Percentiles rank a stretch among this genome's conserved stretches.
These are phyloP conservation scores for Cladosporium sp. DNA, from an alignment of 2,329 filamentous ascomycete species.

Conservation along the genomic window DNA sequence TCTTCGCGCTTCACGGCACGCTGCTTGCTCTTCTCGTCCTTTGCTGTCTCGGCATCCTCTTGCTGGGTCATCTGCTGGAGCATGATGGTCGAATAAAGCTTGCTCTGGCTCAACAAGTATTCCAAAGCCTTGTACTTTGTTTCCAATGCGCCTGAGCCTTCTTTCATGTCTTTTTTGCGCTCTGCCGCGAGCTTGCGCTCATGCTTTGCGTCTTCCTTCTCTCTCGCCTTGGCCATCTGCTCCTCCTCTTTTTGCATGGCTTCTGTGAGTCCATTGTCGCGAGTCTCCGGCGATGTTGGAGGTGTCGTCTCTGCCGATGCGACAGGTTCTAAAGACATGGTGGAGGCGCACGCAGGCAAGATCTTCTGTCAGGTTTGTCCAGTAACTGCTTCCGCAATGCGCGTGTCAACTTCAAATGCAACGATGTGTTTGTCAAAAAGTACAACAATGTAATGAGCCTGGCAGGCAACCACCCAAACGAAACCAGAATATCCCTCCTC, in stretches of 20 bases:
- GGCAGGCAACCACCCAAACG: background rate
- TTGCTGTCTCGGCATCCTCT: slow-evolving; percentile 50
- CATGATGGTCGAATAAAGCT: slow-evolving; percentile 56
- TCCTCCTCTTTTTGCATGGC: slow-evolving; percentile 51
- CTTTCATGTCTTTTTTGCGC: slow-evolving; percentile 50
- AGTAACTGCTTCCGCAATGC: background rate
- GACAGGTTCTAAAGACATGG: slow-evolving; percentile 22
- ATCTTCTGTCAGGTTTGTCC: background rate
- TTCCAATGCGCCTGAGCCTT: slow-evolving; percentile 49
- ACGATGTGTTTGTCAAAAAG: background rate
- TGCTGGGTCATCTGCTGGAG: slow-evolving; percentile 55
- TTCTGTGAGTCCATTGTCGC: slow-evolving; percentile 38
- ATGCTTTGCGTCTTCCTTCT: slow-evolving; percentile 49
- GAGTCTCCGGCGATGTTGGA: slow-evolving; percentile 39
- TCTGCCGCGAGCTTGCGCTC: slow-evolving; percentile 48
- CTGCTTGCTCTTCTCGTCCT: slow-evolving; percentile 49
- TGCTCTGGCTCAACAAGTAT: slow-evolving; percentile 55
- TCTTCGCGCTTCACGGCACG: slow-evolving; percentile 50
- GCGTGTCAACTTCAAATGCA: background rate
- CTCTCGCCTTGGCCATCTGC: slow-evolving; percentile 45
- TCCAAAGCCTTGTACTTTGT: slow-evolving; percentile 56
- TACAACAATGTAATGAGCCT: background rate
- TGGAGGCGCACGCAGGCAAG: background rate
- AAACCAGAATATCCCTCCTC: background rate
- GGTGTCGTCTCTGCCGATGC: slow-evolving; percentile 32